Conservation (phyloP, 2,329 filamentous ascomycete species). For the Penicillium brevicompactum region DNA sequence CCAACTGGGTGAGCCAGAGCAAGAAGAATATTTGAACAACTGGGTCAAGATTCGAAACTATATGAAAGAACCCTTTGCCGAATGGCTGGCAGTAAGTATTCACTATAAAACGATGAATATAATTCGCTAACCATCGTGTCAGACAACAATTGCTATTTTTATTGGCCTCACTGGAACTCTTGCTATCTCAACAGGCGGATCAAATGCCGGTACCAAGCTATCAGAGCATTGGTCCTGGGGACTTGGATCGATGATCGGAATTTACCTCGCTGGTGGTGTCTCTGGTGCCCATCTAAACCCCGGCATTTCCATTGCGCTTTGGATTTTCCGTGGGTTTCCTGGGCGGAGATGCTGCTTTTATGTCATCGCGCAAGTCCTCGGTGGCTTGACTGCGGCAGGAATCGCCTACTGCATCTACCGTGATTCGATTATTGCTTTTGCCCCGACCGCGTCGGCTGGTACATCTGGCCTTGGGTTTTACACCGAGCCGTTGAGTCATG, state of each 20-base stretch:
- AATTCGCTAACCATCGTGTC: background rate
- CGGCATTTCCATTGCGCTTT: conserved; percentile 43
- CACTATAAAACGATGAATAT: background rate
- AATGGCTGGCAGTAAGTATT: conserved; percentile 24
- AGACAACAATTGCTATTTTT: conserved; percentile 28
- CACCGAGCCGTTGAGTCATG: conserved; percentile 26
- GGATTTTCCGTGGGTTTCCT: conserved; percentile 40
- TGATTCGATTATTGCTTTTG: conserved; percentile 30
- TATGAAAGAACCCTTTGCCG: conserved; percentile 29
- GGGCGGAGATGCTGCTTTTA: conserved; percentile 31
- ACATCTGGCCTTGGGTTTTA: conserved; percentile 12
- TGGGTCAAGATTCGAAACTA: conserved; percentile 27
- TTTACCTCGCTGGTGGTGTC: conserved; percentile 50
- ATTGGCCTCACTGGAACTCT: conserved; percentile 29
- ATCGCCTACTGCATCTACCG: conserved; percentile 37
- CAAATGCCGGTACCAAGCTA: conserved; percentile 21
- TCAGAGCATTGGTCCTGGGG: conserved; percentile 27
- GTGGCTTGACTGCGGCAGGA: conserved; percentile 32
- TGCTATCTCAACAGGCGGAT: conserved; percentile 19
- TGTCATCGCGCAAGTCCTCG: conserved; percentile 35
- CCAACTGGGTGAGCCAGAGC: background rate
- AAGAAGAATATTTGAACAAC: conserved; percentile 21
- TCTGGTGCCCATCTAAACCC: conserved; percentile 54
- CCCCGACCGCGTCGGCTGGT: conserved; percentile 23
- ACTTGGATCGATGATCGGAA: conserved; percentile 40